A percentile compares a stretch with the other conserved stretches of the same genome.
phyloP scores from a whole-genome alignment of 2,329 filamentous ascomycete species.

The Microsporum canis region DNA sequence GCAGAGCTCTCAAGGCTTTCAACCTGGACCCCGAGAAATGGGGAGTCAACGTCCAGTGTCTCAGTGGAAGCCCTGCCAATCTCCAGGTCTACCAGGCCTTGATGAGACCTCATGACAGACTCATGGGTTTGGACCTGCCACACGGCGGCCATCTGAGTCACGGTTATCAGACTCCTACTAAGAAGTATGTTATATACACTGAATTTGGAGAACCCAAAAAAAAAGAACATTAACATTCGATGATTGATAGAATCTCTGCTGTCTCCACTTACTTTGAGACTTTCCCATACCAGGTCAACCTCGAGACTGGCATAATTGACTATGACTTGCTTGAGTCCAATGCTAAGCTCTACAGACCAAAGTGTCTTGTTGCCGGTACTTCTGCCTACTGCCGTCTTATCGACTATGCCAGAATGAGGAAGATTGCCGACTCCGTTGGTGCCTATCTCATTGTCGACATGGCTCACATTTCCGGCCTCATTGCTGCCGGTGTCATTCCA shows the following conservation, averaged over 20 bases:
- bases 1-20: slow-evolving; percentile 84
- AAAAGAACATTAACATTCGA: slow-evolving; percentile 4
- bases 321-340: slow-evolving; percentile 84
- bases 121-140: slow-evolving; percentile 94
- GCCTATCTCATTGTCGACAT: slow-evolving; percentile 93
- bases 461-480: slow-evolving; percentile 90
- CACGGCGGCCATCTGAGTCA: slow-evolving; percentile 94
- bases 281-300: slow-evolving; percentile 82
- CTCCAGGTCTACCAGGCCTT: slow-evolving; percentile 95
- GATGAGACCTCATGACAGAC: slow-evolving; percentile 80
- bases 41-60: slow-evolving; percentile 97
- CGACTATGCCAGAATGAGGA: slow-evolving; percentile 84
- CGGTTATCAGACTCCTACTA: slow-evolving; percentile 89
- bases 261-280: slow-evolving; percentile 99
- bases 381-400: slow-evolving; percentile 94
- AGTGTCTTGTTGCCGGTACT: slow-evolving; percentile 88
- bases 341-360: slow-evolving; percentile 81
- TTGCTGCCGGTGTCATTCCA: slow-evolving; percentile 83
- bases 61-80: slow-evolving; percentile 90
- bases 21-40: slow-evolving; percentile 76
- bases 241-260: slow-evolving; percentile 64
- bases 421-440: slow-evolving; percentile 80
- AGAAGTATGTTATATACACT: slow-evolving; percentile 48
- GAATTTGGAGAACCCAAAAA: background rate
- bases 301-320: slow-evolving; percentile 85